Base-by-base conservation (phyloP, 495 filamentous ascomycete species). In the Aspergillus campestris region DNA sequence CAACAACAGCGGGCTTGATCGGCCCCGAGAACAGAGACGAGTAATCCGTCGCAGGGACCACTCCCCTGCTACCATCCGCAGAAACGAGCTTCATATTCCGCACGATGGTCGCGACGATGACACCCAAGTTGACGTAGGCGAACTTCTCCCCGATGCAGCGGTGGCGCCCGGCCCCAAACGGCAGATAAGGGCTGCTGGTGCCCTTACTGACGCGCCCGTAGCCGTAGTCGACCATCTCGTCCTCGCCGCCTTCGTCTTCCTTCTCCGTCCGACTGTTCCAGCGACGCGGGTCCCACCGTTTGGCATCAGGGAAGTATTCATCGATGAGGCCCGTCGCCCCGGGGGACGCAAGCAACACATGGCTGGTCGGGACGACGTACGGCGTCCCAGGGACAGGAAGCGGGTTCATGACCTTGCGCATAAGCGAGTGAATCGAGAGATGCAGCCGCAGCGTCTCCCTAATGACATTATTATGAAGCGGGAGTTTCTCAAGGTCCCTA, bases 131-230 rank as follows among this genome's bases (percentile, higher is more conserved):
- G 49, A 95, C 73, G 60, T 94, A 94, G 44, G 92, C 92, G 60
- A 96, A 98, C 57, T 95, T 89, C 69, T 96, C 92, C 38, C 92
- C 92, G 57, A 98, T 96, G 63, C 92, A 98, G 8, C 92, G 69
- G 66, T 98, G 92, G 42, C 92, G 73, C 5, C 92, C 92, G 1
- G 89, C 92, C 2, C 92, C 92, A 58, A 98, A 98, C 0, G 92
- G 92, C 12, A 98, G 73, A 66, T 96, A 98, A 1, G 92, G 90
- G 38, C 83, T 89, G 27, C 69, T 70, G 5, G 88, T 80, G 14
- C 92, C 91, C 70, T 95, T 95, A 64, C 78, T 85, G 41, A 95
- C 81, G 28, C 89, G 68, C n/a, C 91, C 92, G 62, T 94, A 96
- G 28, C 91, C 92, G 56, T 96, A 96, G 56, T 96, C 90, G 30